Evolutionary conservation across 148 eudicot species (phyloP).

Genomic region (Salicornia ramosissima): DNA sequence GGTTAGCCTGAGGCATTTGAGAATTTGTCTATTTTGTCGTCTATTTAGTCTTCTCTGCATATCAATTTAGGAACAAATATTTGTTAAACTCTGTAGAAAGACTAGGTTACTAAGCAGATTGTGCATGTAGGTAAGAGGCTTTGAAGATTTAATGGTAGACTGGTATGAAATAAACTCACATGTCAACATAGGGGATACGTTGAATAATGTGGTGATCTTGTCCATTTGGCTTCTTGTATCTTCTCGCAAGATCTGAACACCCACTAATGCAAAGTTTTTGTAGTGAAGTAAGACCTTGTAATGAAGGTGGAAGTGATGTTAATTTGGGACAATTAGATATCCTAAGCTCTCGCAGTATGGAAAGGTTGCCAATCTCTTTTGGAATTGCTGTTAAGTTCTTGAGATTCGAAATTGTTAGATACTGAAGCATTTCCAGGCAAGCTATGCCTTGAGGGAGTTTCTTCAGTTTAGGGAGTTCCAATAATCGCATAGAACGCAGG

Average conservation of each 20-base stretch:
- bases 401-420: background rate
- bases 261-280: accelerated
- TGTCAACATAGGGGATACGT: background rate
- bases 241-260: background rate
- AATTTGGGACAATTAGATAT: background rate
- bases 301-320: too few relatives aligned
- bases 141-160: too few relatives aligned
- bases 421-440: background rate
- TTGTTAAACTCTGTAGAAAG: too few relatives aligned
- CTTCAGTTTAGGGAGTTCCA: background rate
- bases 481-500: background rate
- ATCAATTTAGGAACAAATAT: too few relatives aligned
- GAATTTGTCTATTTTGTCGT: too few relatives aligned
- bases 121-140: too few relatives aligned
- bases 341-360: background rate
- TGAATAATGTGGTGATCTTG: constrained; percentile 18
- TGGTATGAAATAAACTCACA: too few relatives aligned
- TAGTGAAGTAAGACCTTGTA: too few relatives aligned
- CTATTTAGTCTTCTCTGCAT: too few relatives aligned
- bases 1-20: too few relatives aligned
- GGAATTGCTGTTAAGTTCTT: background rate
- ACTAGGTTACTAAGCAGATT: too few relatives aligned
- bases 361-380: background rate
- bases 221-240: constrained; percentile 10
- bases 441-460: background rate